Percentiles rank a stretch among this genome's conserved stretches.
Conservation (phyloP, 768 basidiomycete species). For the Rhizopogon vulgaris region DNA sequence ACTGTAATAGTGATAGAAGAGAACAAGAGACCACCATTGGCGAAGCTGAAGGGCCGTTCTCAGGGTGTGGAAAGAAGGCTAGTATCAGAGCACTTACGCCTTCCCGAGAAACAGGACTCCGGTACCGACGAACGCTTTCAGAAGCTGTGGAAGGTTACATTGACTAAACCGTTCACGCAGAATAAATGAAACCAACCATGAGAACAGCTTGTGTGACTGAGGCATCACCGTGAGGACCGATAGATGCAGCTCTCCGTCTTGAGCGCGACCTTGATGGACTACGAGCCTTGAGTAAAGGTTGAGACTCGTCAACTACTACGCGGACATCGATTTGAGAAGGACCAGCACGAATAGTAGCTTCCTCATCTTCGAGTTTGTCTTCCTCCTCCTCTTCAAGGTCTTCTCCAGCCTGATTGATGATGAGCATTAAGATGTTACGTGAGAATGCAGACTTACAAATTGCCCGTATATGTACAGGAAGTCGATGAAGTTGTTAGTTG, state of each 20-base stretch:
- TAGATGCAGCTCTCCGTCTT: slow-evolving; percentile 47
- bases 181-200: slow-evolving; percentile 54
- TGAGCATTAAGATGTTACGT: slow-evolving; percentile 1
- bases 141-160: slow-evolving; percentile 41
- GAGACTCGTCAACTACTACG: slow-evolving; percentile 36
- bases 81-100: slow-evolving; percentile 49
- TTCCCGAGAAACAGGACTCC: slow-evolving; percentile 95
- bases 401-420: slow-evolving; percentile 67
- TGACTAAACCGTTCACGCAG: neutral
- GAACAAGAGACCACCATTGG: slow-evolving; percentile 92
- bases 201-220: slow-evolving; percentile 87
- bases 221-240: slow-evolving; percentile 74
- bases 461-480: slow-evolving; percentile 95
- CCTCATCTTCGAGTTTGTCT: slow-evolving; percentile 55
- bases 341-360: slow-evolving; percentile 28
- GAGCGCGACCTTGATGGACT: slow-evolving; percentile 44
- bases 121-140: slow-evolving; percentile 94
- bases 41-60: slow-evolving; percentile 52
- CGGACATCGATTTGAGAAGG: slow-evolving; percentile 1
- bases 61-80: slow-evolving; percentile 2
- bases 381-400: slow-evolving; percentile 87
- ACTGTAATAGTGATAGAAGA: slow-evolving; percentile 69
- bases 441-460: slow-evolving; percentile 57
- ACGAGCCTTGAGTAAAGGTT: slow-evolving; percentile 45
- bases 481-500: slow-evolving; percentile 85